phyloP scores from a whole-genome alignment of 768 basidiomycete genomes.

The Plicaturopsis crispa region DNA sequence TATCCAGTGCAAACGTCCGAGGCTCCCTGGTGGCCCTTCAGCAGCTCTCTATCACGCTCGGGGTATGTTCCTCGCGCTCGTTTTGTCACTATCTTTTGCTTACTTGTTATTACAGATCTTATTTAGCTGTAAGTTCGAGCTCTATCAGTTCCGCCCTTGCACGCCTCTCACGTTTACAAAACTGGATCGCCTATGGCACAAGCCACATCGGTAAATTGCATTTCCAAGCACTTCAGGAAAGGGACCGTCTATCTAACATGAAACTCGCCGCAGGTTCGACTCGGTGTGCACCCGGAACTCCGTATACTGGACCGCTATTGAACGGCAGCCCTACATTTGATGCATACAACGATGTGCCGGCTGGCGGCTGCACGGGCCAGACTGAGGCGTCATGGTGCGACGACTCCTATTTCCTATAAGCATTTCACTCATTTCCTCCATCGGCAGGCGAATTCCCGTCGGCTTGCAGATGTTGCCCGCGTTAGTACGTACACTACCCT shows the following conservation, averaged over 20 bases:
- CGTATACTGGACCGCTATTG: too few relatives aligned
- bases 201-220: slow-evolving; percentile 27
- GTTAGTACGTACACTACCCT: too few relatives aligned
- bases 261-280: too few relatives aligned
- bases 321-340: too few relatives aligned
- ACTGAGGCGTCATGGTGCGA: too few relatives aligned
- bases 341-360: too few relatives aligned
- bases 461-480: neutral
- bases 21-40: slow-evolving; percentile 5
- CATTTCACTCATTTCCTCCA: too few relatives aligned
- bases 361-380: slow-evolving; percentile 22
- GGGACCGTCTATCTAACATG: too few relatives aligned
- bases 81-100: neutral
- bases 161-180: slow-evolving; percentile 5
- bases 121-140: too few relatives aligned
- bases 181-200: slow-evolving; percentile 24
- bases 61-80: neutral
- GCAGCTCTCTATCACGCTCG: slow-evolving; percentile 4
- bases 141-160: slow-evolving; percentile 8
- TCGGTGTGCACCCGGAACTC: too few relatives aligned
- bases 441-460: neutral
- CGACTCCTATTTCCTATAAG: too few relatives aligned
- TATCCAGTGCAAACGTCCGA: slow-evolving; percentile 3
- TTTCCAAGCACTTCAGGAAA: too few relatives aligned
- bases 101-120: slow-evolving; percentile 14